These are phyloP conservation scores for Aspergillus aculeatus DNA, from an alignment of 2,329 filamentous ascomycete species.

Conservation along the genomic window DNA sequence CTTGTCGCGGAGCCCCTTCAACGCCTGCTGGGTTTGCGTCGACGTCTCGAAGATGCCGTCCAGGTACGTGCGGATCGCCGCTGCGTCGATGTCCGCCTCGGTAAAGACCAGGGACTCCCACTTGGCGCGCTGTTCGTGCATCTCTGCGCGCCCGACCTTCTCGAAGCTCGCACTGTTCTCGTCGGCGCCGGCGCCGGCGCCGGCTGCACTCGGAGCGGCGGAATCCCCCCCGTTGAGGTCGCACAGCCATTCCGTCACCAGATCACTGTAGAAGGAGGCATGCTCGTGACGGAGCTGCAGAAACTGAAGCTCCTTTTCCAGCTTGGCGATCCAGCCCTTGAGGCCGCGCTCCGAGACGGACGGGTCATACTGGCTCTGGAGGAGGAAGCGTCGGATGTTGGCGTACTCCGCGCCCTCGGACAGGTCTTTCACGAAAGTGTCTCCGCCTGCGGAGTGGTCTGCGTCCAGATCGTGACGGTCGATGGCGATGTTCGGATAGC, in stretches of 20 bases:
- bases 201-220: constrained; percentile 17
- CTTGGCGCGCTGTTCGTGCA: constrained; percentile 52
- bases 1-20: constrained; percentile 43
- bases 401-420: constrained; percentile 29
- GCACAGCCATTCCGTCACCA: constrained; percentile 57
- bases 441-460: constrained; percentile 11
- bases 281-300: constrained; percentile 57
- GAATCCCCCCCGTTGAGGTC: constrained; percentile 28
- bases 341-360: constrained; percentile 52
- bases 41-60: constrained; percentile 50
- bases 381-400: constrained; percentile 53
- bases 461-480: constrained; percentile 35
- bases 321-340: constrained; percentile 46
- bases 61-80: constrained; percentile 52
- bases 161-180: constrained; percentile 44
- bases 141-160: constrained; percentile 52
- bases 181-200: constrained; percentile 26
- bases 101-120: constrained; percentile 61
- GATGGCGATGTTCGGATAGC: constrained; percentile 35
- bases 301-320: constrained; percentile 50
- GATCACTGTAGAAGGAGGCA: constrained; percentile 55
- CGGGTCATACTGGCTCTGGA: constrained; percentile 55
- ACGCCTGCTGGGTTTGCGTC: constrained; percentile 41
- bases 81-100: constrained; percentile 44
- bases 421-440: constrained; percentile 16